phyloP scores from a whole-genome alignment of 1,284 basidiomycete species.

The Ganoderma lucidum region DNA sequence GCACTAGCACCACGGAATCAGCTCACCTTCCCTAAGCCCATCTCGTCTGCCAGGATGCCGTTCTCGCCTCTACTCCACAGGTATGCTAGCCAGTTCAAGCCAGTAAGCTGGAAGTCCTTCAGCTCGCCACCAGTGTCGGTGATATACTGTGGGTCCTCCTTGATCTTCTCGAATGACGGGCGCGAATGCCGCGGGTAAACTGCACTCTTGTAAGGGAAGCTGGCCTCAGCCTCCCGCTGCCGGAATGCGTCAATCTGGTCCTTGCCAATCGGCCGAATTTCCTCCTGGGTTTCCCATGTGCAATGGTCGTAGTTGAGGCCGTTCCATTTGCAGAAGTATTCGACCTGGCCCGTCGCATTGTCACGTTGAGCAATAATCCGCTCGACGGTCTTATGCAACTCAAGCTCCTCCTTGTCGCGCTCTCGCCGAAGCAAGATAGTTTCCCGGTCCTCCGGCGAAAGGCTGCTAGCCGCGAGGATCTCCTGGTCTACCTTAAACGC shows the following conservation, averaged over 20 bases:
- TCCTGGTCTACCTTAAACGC: constrained; percentile 80
- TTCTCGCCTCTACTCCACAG: constrained; percentile 96
- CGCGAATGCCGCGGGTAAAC: constrained; percentile 75
- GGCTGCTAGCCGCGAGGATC: constrained; percentile 70
- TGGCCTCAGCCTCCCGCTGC: constrained; percentile 78
- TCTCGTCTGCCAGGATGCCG: constrained; percentile 98
- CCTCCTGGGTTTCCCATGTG: constrained; percentile 93
- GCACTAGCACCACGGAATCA: neutral
- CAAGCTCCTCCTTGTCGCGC: constrained; percentile 88
- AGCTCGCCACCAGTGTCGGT: constrained; percentile 80
- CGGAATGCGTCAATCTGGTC: constrained; percentile 86
- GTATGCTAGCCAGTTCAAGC: constrained; percentile 98
- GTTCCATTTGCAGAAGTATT: constrained; percentile 99
- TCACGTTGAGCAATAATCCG: constrained; percentile 90
- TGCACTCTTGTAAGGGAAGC: constrained; percentile 89
- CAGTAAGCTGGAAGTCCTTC: constrained; percentile 98
- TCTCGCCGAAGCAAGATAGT: constrained; percentile 90
- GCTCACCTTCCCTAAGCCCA: constrained; percentile 95
- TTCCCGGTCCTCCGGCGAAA: constrained; percentile 91
- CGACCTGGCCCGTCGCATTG: constrained; percentile 69
- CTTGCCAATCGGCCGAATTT: constrained; percentile 79
- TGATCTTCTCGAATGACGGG: constrained; percentile 88
- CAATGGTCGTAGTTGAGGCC: constrained; percentile 94
- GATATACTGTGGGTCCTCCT: constrained; percentile 92
- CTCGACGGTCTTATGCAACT: constrained; percentile 93